Evolutionary conservation across 345 rosid species (phyloP), one percentile per base, ranked within the genome.

Genomic region (Linum usitatissimum): DNA sequence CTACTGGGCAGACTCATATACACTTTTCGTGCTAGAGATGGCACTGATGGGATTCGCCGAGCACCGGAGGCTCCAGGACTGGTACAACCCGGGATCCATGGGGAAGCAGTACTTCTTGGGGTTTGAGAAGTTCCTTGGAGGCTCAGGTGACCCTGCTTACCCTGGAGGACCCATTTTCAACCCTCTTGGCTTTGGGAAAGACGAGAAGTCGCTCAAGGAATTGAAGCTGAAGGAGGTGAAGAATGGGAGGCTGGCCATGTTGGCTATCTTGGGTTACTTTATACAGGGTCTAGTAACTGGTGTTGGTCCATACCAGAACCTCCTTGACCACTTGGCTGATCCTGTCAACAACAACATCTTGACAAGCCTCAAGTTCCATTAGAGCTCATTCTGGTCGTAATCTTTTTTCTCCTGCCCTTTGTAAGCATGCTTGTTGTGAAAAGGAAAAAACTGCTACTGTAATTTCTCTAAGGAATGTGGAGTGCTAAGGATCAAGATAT

Each of bases 1-100:
- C 78, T 93, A 93, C 79, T 93, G 99, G 99, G 99, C 99, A 34
- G 97, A 93, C 72, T 71, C 78, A 28, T 93, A 83, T 82, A 93
- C 97, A 0, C 79, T 93, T 21, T 89, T 93, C 18, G 96, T 93
- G 9, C n/a, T 93, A 0, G 99, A 93, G 67, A 73, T 93, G 99
- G 99, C 96, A 9, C 77, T 90, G 21, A 80, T 93, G 96, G 99
- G 99, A 6, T 93, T 93, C 19, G 97, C 99, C 0, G 99, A 93
- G 80, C 99, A 93, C 90, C 55, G 96, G 64, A 86, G 99, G 66
- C 75, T 87, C 72, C 99, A 89, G 30, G 99, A 93, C 87, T 93
- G 91, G 94, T 51, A 53, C 60, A 93, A 86, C 0, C 99, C 91
- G 0, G 99, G 99, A 3, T 89, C 91, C 53, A 81, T 93, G 99